Evolutionary conservation across 306 rosid species (phyloP).

Genomic region (Fragaria vesca): DNA sequence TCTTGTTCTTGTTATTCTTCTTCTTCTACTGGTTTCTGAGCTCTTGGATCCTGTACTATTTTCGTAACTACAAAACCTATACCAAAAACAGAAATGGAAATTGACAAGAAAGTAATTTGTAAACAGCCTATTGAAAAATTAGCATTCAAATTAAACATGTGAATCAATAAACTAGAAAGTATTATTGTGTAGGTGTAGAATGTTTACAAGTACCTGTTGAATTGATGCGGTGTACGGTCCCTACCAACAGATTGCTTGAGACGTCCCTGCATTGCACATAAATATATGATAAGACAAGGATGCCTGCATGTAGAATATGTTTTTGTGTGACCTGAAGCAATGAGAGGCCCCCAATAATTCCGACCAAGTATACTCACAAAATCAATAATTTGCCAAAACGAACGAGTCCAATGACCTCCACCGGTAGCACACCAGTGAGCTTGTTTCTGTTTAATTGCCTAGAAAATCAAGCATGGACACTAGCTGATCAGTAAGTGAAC

Average conservation of each 20-base stretch:
- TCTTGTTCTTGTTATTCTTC: background rate
- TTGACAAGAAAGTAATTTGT: background rate
- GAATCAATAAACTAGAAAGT: background rate
- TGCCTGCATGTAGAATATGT: background rate
- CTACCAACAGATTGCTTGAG: conserved; percentile 16
- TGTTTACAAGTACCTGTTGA: background rate
- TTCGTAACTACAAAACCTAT: conserved; percentile 11
- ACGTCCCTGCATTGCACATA: conserved; percentile 1
- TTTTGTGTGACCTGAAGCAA: background rate
- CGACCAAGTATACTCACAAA: conserved; percentile 16
- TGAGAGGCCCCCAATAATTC: background rate
- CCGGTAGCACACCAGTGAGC: conserved; percentile 19
- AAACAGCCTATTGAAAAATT: background rate
- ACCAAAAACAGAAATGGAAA: background rate
- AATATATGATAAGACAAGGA: background rate
- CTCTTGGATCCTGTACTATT: conserved; percentile 25
- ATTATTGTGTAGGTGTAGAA: background rate
- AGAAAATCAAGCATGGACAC: background rate
- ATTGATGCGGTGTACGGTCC: conserved; percentile 4
- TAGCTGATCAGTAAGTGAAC: background rate
- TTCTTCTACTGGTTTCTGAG: background rate
- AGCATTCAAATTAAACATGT: background rate
- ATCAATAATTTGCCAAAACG: conserved; percentile 7
- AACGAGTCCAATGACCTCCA: conserved; percentile 24
- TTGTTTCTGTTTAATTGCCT: conserved; percentile 30